Evolutionary conservation across 2,329 filamentous ascomycete genomes (phyloP), one percentile per base, ranked within the genome.

Genomic region (Ceratocystis cacaofunesta): DNA sequence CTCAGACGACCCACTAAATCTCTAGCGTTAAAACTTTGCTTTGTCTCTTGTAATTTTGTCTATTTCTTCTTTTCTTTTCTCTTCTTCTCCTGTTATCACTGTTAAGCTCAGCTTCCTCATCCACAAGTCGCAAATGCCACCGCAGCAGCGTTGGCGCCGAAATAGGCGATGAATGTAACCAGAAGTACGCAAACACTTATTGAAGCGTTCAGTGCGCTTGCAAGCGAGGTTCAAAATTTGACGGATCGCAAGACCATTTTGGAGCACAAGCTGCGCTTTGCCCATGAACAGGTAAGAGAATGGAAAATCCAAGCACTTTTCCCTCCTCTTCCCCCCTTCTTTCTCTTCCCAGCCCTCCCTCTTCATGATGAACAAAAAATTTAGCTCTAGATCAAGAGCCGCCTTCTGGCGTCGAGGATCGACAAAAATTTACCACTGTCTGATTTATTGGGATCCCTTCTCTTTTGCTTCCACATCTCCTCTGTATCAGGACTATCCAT

Each of bases 341-440:
- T 22, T 61, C 43, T 62, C 64, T 60, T 70, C 19, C 32, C n/a
- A 22, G 48, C 48, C 52, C 61, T 64, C n/a, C 63, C 44, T n/a
- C 43, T 66, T 44, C 55, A 77, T 79, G 78, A 79, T 78, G 75
- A 77, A 69, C 72, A 68, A 58, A 48, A 71, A 71, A 73, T 73
- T 87, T 89, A 90, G 87, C 87, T 90, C 87, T 90, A 90, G 87
- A 90, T 88, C 87, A 86, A 80, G 81, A 89, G 85, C 80, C 82
- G 78, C 80, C 73, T 69, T 68, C 71, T 75, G 55, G 79, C 78
- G 80, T 78, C 78, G 72, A 76, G 83, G 86, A 88, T 80, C 78
- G 85, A 88, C 75, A 83, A 73, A 69, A 72, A 74, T 74, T 74
- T 72, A 75, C 70, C 74, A 77, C 71, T 73, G 72, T 74, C 77